phyloP scores from a whole-genome alignment of 352 stramenopile genomes.

The Phytopythium helicoides region DNA sequence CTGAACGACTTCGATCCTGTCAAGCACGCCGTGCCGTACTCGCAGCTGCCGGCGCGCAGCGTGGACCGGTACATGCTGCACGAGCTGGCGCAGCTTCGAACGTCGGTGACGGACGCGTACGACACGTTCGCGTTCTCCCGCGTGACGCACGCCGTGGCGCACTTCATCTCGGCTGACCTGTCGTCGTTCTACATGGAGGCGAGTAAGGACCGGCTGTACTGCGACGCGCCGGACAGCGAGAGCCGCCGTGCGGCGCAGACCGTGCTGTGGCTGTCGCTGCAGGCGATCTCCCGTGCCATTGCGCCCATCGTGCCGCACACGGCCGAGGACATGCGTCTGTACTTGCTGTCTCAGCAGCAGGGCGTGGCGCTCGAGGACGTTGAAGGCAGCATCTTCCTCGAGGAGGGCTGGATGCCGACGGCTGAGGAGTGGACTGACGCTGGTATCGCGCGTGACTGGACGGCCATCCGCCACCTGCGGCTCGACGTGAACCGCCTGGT shows the following conservation, averaged over 20 bases:
- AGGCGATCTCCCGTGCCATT: conserved; percentile 56
- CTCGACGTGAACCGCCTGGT: conserved; percentile 79
- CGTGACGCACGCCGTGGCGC: conserved; percentile 89
- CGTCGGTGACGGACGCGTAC: conserved; percentile 85
- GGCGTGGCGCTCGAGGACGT: conserved; percentile 51
- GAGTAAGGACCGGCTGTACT: conserved; percentile 97
- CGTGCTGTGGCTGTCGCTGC: conserved; percentile 69
- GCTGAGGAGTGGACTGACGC: conserved; percentile 50
- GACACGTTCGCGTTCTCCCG: conserved; percentile 89
- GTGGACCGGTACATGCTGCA: conserved; percentile 97
- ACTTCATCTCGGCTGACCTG: conserved; percentile 94
- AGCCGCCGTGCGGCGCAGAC: conserved; percentile 89
- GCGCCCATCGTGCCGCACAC: conserved; percentile 95
- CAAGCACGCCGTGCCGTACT: conserved; percentile 80
- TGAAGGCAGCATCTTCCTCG: conserved; percentile 68
- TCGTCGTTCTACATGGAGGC: conserved; percentile 99
- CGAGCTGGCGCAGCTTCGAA: conserved; percentile 75
- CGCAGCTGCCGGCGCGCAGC: conserved; percentile 71
- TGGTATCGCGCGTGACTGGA: conserved; percentile 78
- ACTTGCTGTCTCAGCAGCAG: conserved; percentile 57
- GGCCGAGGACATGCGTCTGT: conserved; percentile 96
- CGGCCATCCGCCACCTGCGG: conserved; percentile 84
- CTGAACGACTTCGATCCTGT: conserved; percentile 92
- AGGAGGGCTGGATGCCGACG: conserved; percentile 58
- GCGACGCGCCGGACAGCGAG: conserved; percentile 81